Base-by-base conservation (phyloP, 495 filamentous ascomycete species). In the Xylaria flabelliformis region DNA sequence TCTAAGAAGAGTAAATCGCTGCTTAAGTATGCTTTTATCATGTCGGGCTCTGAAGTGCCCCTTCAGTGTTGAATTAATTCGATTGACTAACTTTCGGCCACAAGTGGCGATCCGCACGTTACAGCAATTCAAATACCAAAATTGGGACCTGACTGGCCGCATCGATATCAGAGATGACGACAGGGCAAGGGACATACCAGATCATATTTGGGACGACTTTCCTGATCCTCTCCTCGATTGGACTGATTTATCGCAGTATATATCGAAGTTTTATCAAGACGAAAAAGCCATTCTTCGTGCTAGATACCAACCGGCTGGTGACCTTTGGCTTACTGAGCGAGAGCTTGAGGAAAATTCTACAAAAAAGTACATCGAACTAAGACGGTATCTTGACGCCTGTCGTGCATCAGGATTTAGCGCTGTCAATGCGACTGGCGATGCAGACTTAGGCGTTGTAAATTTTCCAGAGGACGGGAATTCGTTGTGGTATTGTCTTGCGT, bases 401-500 rank as follows among this genome's bases (percentile, higher is more conserved):
- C 26, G 32, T 4, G 34, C 58, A 39, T 61, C 58, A 5, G 58
- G 58, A 10, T 61, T 61, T 21, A 21, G 6, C 3, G 58, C 58
- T 61, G 0, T 2, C 6, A 1, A 61, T 39, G 7, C 0, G 32
- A 21, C 8, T 5, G 32, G 58, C 58, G 17, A 61, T 9, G 58
- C 58, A 7, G 32, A 61, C 7, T 29, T 61, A 10, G 58, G 29
- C 2, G 29, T 36, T 39, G 4, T 61, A 13, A 61, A 61, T 39
- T 61, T 61, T 39, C 58, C 58, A n/a, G 34, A 61, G 3, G 58
- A 61, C 21, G 58, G 58, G 12, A 61, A 61, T 21, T 61, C 58
- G 29, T 7, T 61, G 19, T 61, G 58, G 58, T 61, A 61, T 39
- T 61, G 17, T 6, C 58, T 61, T 5, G 58, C 58, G 58, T 61